Evolutionary conservation across 202 grass and related monocot species (phyloP).

Genomic region (Zoysia matrella): DNA sequence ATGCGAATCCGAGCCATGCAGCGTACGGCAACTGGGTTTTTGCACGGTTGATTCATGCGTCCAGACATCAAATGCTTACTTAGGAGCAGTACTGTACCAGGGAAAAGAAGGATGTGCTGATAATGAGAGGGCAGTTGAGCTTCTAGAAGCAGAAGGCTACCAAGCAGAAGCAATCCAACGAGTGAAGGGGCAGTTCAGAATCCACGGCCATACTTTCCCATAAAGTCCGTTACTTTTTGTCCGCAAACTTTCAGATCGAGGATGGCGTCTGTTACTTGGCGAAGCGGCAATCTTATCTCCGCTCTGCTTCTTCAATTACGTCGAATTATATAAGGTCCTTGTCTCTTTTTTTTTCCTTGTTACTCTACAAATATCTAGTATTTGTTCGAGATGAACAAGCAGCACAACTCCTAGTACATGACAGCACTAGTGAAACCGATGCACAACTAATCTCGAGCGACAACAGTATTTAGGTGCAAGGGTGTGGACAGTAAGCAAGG

Average conservation of each 20-base stretch:
- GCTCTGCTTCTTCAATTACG: background rate
- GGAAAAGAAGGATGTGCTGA: background rate
- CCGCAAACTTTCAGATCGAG: background rate
- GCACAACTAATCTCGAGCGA: conserved; percentile 11
- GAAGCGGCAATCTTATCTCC: conserved; percentile 14
- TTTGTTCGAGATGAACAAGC: background rate
- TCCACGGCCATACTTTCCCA: background rate
- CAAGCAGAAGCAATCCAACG: too few relatives aligned
- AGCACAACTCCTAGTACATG: conserved; percentile 15
- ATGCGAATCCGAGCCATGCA: background rate
- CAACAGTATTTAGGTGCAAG: conserved; percentile 29
- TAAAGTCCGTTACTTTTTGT: conserved; percentile 9
- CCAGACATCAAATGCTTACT: background rate
- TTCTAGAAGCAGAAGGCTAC: conserved; percentile 26
- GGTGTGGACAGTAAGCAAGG: conserved; percentile 41
- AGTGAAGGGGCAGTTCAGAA: background rate
- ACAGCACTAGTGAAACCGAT: background rate
- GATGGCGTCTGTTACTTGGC: conserved; percentile 18
- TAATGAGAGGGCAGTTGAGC: background rate
- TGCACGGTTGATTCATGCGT: background rate
- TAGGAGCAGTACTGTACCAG: too few relatives aligned
- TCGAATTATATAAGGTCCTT: background rate
- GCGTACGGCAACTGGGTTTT: background rate
- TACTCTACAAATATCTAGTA: too few relatives aligned
- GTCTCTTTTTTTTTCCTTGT: background rate